Conservation (phyloP, 2,329 filamentous ascomycete genomes). For the Pyricularia sp. region DNA sequence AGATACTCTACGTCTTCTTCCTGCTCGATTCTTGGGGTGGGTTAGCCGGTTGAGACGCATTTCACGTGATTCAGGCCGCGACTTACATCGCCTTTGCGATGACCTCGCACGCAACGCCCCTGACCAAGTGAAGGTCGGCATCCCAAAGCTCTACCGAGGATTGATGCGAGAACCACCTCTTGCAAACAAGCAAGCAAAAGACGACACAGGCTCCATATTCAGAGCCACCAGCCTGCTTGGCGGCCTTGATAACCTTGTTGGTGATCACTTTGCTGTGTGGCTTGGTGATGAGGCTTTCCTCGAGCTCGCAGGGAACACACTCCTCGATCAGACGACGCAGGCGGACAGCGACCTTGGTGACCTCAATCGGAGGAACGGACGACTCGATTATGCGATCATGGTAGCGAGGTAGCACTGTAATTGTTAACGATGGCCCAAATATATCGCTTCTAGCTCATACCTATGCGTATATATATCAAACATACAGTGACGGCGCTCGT, state of each 20-base stretch:
- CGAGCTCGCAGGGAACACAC: constrained; percentile 82
- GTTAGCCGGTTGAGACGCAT: too few species aligned
- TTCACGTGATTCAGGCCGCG: neutral
- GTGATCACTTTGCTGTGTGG: constrained; percentile 86
- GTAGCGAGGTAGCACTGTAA: constrained; percentile 56
- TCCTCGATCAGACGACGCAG: constrained; percentile 86
- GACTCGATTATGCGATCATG: constrained; percentile 49
- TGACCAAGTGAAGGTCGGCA: constrained; percentile 68
- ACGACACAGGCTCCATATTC: constrained; percentile 74
- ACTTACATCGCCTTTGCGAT: constrained; percentile 69
- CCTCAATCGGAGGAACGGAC: constrained; percentile 65
- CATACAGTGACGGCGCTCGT: constrained; percentile 20
- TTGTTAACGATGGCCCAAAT: neutral
- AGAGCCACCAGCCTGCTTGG: constrained; percentile 68
- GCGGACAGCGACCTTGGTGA: constrained; percentile 82
- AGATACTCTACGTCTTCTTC: constrained; percentile 75
- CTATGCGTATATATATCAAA: neutral
- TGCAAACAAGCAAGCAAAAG: constrained; percentile 67
- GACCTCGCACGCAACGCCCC: constrained; percentile 78
- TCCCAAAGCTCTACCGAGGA: constrained; percentile 82
- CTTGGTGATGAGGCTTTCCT: constrained; percentile 62
- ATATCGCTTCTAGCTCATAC: neutral
- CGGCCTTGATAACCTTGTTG: constrained; percentile 65
- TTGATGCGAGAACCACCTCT: constrained; percentile 70
- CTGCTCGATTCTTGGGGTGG: constrained; percentile 59